Percentiles rank a stretch among this genome's conserved stretches.
Conservation (phyloP, 2,329 filamentous ascomycete genomes). For the Ophiosphaerella herpotricha region DNA sequence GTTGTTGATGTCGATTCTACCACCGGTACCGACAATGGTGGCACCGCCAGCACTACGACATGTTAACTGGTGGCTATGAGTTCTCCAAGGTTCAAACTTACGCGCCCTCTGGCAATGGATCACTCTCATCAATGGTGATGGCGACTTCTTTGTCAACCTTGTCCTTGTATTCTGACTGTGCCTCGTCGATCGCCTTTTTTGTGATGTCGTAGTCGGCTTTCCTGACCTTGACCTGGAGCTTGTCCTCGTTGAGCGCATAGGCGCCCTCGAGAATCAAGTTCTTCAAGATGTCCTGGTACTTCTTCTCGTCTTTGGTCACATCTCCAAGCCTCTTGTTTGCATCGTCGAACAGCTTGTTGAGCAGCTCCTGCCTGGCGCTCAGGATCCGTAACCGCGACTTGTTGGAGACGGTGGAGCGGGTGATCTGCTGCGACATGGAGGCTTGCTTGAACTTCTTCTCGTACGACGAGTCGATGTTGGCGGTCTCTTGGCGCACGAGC, state of each 20-base stretch:
- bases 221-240: constrained; percentile 73
- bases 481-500: constrained; percentile 93
- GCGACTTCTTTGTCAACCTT: constrained; percentile 71
- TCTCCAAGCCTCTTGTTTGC: constrained; percentile 73
- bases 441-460: constrained; percentile 99
- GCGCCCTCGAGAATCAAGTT: constrained; percentile 85
- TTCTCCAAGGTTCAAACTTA: constrained; percentile 56
- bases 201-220: constrained; percentile 78
- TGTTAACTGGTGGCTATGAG: constrained; percentile 12
- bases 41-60: constrained; percentile 77
- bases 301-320: constrained; percentile 68
- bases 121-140: constrained; percentile 75
- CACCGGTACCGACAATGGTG: constrained; percentile 75
- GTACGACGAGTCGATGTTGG: constrained; percentile 88
- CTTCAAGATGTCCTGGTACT: constrained; percentile 78
- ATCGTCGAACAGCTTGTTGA: constrained; percentile 86
- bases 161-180: constrained; percentile 82
- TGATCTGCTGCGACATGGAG: constrained; percentile 98
- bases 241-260: constrained; percentile 83
- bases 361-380: constrained; percentile 82
- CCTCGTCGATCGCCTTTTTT: constrained; percentile 77
- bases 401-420: constrained; percentile 92
- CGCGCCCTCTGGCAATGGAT: constrained; percentile 80
- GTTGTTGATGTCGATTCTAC: constrained; percentile 99
- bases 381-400: constrained; percentile 92